Conservation (phyloP, 352 stramenopile species). For the Peronospora destructor region DNA sequence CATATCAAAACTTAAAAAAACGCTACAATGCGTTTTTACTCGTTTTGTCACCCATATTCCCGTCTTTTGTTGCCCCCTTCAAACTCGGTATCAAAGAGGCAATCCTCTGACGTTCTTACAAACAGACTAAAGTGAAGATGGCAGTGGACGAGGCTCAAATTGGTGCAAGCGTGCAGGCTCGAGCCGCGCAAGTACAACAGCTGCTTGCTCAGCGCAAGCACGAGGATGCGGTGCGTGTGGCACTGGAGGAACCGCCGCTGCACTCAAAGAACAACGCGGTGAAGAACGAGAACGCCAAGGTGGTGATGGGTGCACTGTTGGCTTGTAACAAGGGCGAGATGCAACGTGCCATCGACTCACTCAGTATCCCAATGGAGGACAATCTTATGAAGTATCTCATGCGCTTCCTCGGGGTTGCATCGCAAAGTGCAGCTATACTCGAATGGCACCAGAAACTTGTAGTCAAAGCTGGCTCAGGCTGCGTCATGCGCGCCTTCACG, state of each 20-base stretch:
- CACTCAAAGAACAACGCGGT: conserved; percentile 52
- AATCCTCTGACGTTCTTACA: too few relatives aligned
- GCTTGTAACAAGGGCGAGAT: conserved; percentile 86
- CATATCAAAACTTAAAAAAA: too few relatives aligned
- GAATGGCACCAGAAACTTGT: conserved; percentile 87
- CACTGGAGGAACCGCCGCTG: conserved; percentile 67
- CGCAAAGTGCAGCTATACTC: conserved; percentile 75
- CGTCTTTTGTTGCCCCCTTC: too few relatives aligned
- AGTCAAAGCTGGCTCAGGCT: conserved; percentile 78
- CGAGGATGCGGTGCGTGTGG: conserved; percentile 67
- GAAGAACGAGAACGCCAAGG: conserved; percentile 76
- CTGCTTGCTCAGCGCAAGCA: conserved; percentile 75
- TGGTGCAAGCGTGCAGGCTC: conserved; percentile 46
- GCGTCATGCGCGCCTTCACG: conserved; percentile 84
- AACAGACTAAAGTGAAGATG: conserved; percentile 29
- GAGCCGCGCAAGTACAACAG: conserved; percentile 54
- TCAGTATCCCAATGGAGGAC: conserved; percentile 66
- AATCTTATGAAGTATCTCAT: conserved; percentile 88
- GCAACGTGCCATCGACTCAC: conserved; percentile 69
- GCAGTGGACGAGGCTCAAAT: conserved; percentile 52
- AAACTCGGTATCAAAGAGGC: too few relatives aligned
- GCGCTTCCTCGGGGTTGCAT: conserved; percentile 62
- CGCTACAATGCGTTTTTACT: too few relatives aligned
- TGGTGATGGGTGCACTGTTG: conserved; percentile 60
- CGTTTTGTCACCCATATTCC: too few relatives aligned